Evolutionary conservation across 2,329 filamentous ascomycete species (phyloP).

Genomic region (Ampelomyces quisqualis): DNA sequence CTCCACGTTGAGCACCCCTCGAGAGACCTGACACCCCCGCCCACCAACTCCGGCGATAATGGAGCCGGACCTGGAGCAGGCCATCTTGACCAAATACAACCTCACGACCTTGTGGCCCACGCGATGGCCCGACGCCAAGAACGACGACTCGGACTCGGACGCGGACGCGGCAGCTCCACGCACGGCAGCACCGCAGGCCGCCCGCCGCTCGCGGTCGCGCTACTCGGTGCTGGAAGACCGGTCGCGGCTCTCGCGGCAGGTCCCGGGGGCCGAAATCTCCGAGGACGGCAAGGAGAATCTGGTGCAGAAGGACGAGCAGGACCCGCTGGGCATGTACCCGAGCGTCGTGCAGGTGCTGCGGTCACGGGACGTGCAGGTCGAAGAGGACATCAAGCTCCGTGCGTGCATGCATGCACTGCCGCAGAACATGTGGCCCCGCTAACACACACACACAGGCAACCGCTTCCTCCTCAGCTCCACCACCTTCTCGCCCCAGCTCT

Average conservation of each 20-base stretch:
- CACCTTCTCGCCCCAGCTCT: slow-evolving; percentile 87
- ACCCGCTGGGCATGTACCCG: slow-evolving; percentile 83
- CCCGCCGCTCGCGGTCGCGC: slow-evolving; percentile 67
- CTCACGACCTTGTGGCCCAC: slow-evolving; percentile 74
- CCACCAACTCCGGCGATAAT: slow-evolving; percentile 17
- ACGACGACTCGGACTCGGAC: slow-evolving; percentile 59
- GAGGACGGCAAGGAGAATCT: slow-evolving; percentile 71
- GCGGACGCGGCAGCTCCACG: slow-evolving; percentile 57
- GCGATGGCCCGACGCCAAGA: slow-evolving; percentile 83
- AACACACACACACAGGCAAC: slow-evolving; percentile 61
- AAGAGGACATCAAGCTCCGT: slow-evolving; percentile 80
- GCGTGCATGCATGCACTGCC: slow-evolving; percentile 41
- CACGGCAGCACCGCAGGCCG: slow-evolving; percentile 23
- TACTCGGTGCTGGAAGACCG: slow-evolving; percentile 82
- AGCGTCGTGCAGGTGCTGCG: slow-evolving; percentile 82
- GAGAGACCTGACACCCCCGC: background rate
- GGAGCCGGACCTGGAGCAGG: slow-evolving; percentile 56
- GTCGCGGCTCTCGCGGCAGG: slow-evolving; percentile 67
- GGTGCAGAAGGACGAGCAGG: slow-evolving; percentile 87
- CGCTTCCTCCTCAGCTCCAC: slow-evolving; percentile 95
- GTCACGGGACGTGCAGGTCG: slow-evolving; percentile 73
- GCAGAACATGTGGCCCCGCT: slow-evolving; percentile 5
- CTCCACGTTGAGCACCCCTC: background rate
- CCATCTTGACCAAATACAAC: slow-evolving; percentile 86
- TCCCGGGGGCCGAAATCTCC: slow-evolving; percentile 68